Evolutionary conservation across 345 rosid genomes (phyloP), one percentile per base, ranked within the genome.

Genomic region (Kernera saxatilis): DNA sequence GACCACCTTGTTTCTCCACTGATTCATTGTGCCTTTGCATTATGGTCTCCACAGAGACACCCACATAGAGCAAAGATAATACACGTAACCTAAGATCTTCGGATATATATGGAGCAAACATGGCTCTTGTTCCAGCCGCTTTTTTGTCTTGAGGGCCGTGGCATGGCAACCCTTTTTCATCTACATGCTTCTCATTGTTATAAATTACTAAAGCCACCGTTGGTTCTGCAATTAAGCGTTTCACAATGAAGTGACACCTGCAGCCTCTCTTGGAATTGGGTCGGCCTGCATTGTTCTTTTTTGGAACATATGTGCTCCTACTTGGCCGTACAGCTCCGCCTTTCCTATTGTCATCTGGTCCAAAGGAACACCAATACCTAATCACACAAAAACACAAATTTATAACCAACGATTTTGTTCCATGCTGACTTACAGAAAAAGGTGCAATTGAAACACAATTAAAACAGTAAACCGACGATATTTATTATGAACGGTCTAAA

Each of bases 321-420:
- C 99, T 91, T 21, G 99, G 97, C 57, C 97, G 80, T 26, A 91
- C 88, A 33, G 84, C 46, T 58, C 97, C 93, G 33, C 99, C 97
- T 76, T 83, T 89, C 64, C 97, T 81, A 68, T 88, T 95, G 71
- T 91, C 99, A 76, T 93, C 96, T 36, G 99, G 96, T 23, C 97
- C 99, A 82, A 89, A 93, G 17, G 98, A 93, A 80, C 97, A 93
- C 99, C 97, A 93, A 77, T 93, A 93, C 88, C 97, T 93, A 80
- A 59, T 73, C 60, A 68, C 62, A 71, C 12, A 73, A 76, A 40
- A 25, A 19, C 29, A 70, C 18, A 8, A 27, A 46, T 9, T 29
- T 76, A 53, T 53, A 52, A 46, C 58, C 26, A 35, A 17, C 11
- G 15, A 19, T 64, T 43, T 3, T 19, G 32, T 27, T 37, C 39